phyloP scores from a whole-genome alignment of 2,329 filamentous ascomycete genomes.

The Cryphonectria radicalis region DNA sequence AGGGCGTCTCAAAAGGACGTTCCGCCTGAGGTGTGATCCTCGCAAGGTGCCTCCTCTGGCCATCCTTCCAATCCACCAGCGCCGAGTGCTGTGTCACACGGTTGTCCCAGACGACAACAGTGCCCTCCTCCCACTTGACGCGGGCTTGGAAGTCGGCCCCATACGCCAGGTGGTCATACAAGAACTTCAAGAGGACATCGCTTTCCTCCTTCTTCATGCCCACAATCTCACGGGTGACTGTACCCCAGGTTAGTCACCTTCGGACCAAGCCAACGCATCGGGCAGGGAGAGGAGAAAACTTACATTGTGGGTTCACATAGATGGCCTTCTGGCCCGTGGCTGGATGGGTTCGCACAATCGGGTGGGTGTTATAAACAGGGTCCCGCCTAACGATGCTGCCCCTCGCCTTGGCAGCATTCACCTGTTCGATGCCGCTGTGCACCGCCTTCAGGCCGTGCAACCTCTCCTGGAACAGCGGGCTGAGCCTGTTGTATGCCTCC shows the following conservation, averaged over 20 bases:
- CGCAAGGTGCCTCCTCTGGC: constrained; percentile 77
- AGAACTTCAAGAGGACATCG: constrained; percentile 75
- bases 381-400: constrained; percentile 76
- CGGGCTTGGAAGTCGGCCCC: constrained; percentile 75
- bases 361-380: constrained; percentile 75
- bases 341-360: constrained; percentile 80
- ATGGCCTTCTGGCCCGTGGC: constrained; percentile 83
- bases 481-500: constrained; percentile 81
- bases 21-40: constrained; percentile 85
- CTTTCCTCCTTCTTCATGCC: constrained; percentile 88
- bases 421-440: constrained; percentile 84
- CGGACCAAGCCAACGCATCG: neutral
- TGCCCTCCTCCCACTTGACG: constrained; percentile 78
- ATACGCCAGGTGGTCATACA: constrained; percentile 74
- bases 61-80: constrained; percentile 79
- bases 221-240: constrained; percentile 79
- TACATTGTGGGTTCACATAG: constrained; percentile 82
- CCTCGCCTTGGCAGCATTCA: constrained; percentile 66
- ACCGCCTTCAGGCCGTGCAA: constrained; percentile 80
- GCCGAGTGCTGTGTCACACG: constrained; percentile 79
- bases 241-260: constrained; percentile 31
- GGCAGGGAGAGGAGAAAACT: constrained; percentile 40
- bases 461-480: constrained; percentile 76
- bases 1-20: constrained; percentile 72
- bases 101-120: constrained; percentile 88